phyloP scores from a whole-genome alignment of 164 flowering plant species.

The Euptelea pleiosperma region DNA sequence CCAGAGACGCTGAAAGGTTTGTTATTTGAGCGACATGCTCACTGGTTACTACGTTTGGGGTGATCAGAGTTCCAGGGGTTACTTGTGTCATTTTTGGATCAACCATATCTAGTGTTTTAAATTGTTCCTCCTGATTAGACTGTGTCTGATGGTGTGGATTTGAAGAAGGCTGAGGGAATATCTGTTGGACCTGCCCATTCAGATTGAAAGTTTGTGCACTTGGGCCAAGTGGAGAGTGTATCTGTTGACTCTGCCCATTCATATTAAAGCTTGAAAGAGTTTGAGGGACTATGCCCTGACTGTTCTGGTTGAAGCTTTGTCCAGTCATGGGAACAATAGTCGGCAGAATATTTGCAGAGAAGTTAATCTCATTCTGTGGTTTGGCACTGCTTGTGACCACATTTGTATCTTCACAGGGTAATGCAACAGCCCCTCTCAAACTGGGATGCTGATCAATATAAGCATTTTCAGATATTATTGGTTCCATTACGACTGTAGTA shows the following conservation, averaged over 20 bases:
- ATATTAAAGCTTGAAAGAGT: constrained; percentile 14
- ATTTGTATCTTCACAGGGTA: too few relatives aligned
- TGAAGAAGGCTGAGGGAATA: constrained; percentile 12
- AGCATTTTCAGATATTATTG: too few relatives aligned
- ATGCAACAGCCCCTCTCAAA: too few relatives aligned
- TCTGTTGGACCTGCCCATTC: constrained; percentile 19
- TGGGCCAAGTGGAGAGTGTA: constrained; percentile 3
- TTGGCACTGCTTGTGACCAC: not conserved
- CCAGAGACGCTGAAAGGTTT: constrained; percentile 48
- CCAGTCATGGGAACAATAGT: constrained; percentile 11
- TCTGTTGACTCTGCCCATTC: constrained; percentile 10
- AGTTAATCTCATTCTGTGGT: constrained; percentile 4
- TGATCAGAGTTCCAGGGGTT: constrained; percentile 19
- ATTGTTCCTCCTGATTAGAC: constrained; percentile 16
- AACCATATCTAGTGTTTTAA: constrained; percentile 11
- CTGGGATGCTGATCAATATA: too few relatives aligned
- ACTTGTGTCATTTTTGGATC: constrained; percentile 20
- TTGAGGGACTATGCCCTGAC: constrained; percentile 3
- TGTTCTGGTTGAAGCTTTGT: constrained; percentile 7
- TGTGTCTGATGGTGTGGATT: constrained; percentile 16
- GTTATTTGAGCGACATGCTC: constrained; percentile 43
- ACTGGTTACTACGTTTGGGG: constrained; percentile 26
- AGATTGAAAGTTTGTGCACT: constrained; percentile 10
- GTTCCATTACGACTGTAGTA: too few relatives aligned
- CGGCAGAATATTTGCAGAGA: not conserved